Base-by-base conservation (phyloP, 2,329 filamentous ascomycete genomes). In the Trematosphaeria pertusa region DNA sequence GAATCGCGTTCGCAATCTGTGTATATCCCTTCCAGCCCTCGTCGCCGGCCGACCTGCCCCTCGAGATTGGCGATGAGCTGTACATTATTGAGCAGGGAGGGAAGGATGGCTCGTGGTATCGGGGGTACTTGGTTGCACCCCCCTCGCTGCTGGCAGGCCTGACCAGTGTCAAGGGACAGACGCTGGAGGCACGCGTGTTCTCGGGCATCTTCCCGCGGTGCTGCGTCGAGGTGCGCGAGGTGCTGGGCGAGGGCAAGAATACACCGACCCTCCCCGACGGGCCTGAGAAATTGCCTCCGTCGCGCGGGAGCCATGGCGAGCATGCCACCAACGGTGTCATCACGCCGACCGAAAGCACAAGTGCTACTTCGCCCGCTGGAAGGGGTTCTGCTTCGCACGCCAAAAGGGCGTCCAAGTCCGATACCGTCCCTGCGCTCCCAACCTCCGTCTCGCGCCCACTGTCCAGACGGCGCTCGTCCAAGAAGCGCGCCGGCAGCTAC, bases 21-120 rank as follows among this genome's bases (percentile, higher is more conserved):
- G 92, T 87, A 59, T 96, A 92, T 73, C 94, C 94, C 28, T 99
- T 99, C 76, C 82, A 88, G 62, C 89, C 94, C 50, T 87, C 89
- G 50, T 87, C 87, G 57, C 85, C 91, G 43, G 89, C 91, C 71
- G 94, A 99, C 74, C 86, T 99, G 15, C 94, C 95, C 8, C 87
- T 99, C 70, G 92, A 99, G 74, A 90, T 99, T 56, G 94, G 94
- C 71, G 94, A 99, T 81, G 94, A 99, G 75, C 81, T 99, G 56
- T 99, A 99, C 76, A 95, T 99, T 59, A 97, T 99, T 69, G 93
- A 97, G 75, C 91, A 97, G 75, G 95, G 93, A 30, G 88, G 91
- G 17, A 74, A 70, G 28, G 85, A 96, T 74, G 89, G 88, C 64
- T 84, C 90, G 70, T 99, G 94, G 95, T 88, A 93, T 73, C 87